These are phyloP conservation scores for Aspergillus quadricinctus DNA, from an alignment of 2,329 filamentous ascomycete genomes.

Conservation along the genomic window DNA sequence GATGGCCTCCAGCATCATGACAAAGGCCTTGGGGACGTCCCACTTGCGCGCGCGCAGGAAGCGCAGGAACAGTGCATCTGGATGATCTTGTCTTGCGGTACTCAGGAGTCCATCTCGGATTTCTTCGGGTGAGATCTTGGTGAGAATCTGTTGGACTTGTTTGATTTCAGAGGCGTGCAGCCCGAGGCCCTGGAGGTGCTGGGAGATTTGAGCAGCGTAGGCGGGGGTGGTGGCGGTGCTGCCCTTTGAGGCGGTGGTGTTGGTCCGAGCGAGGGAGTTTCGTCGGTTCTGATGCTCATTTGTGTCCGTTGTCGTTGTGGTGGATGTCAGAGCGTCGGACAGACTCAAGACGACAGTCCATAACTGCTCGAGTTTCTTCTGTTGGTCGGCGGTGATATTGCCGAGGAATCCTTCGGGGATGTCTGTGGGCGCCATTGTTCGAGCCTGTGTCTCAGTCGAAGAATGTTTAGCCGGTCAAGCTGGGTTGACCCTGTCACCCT, in stretches of 20 bases:
- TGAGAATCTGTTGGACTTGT: constrained; percentile 73
- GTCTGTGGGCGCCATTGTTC: constrained; percentile 10
- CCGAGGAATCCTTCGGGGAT: constrained; percentile 64
- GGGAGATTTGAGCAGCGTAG: constrained; percentile 19
- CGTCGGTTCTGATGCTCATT: constrained; percentile 35
- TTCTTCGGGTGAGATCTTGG: constrained; percentile 67
- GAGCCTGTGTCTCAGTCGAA: neutral
- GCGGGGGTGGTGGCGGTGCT: constrained; percentile 53
- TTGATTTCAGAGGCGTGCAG: constrained; percentile 54
- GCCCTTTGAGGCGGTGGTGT: constrained; percentile 47
- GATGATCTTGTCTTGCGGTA: constrained; percentile 90
- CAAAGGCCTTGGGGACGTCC: constrained; percentile 83
- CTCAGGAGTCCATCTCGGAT: constrained; percentile 76
- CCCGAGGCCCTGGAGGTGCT: constrained; percentile 16
- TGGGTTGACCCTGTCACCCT: neutral
- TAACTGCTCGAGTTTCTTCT: constrained; percentile 78
- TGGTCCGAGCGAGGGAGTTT: constrained; percentile 33
- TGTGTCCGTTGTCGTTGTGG: constrained; percentile 51
- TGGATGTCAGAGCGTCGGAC: constrained; percentile 48
- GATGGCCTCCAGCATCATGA: constrained; percentile 90
- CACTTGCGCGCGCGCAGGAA: constrained; percentile 84
- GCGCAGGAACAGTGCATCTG: constrained; percentile 74
- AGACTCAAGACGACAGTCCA: constrained; percentile 69
- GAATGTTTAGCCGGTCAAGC: neutral
- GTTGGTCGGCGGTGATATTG: constrained; percentile 79